Conservation (phyloP, 768 basidiomycete species). For the Auricularia cornea region DNA sequence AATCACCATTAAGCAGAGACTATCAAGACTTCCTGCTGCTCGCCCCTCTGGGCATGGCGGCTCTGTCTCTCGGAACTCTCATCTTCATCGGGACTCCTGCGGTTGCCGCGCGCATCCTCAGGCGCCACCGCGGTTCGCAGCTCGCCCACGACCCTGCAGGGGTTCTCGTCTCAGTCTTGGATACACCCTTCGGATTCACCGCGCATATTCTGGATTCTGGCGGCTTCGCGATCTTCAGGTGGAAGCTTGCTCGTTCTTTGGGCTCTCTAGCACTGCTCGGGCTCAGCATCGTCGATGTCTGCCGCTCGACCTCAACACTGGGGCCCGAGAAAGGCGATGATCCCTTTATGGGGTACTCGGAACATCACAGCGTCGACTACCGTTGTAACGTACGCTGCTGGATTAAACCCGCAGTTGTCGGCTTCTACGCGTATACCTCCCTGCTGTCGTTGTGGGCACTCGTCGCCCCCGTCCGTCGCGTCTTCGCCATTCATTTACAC, state of each 20-base stretch:
- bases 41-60: constrained; percentile 29
- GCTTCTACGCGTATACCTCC: neutral
- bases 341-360: constrained; percentile 21
- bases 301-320: constrained; percentile 15
- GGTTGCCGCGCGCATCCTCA: constrained; percentile 5
- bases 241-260: constrained; percentile 38
- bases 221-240: constrained; percentile 38
- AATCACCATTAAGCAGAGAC: no score
- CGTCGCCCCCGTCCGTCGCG: neutral
- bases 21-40: no score
- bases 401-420: neutral
- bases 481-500: neutral
- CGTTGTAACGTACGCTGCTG: constrained; percentile 3
- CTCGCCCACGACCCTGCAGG: constrained; percentile 11
- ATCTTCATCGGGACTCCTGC: constrained; percentile 21
- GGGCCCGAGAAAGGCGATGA: constrained; percentile 18
- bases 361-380: constrained; percentile 20
- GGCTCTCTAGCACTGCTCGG: constrained; percentile 39
- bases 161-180: constrained; percentile 21
- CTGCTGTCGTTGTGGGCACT: neutral
- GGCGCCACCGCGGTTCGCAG: constrained; percentile 3
- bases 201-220: constrained; percentile 36
- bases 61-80: constrained; percentile 27
- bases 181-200: constrained; percentile 29
- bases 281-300: constrained; percentile 36